phyloP scores from a whole-genome alignment of 129 eudicot genomes.

The carrot (Daucus carota) region DNA sequence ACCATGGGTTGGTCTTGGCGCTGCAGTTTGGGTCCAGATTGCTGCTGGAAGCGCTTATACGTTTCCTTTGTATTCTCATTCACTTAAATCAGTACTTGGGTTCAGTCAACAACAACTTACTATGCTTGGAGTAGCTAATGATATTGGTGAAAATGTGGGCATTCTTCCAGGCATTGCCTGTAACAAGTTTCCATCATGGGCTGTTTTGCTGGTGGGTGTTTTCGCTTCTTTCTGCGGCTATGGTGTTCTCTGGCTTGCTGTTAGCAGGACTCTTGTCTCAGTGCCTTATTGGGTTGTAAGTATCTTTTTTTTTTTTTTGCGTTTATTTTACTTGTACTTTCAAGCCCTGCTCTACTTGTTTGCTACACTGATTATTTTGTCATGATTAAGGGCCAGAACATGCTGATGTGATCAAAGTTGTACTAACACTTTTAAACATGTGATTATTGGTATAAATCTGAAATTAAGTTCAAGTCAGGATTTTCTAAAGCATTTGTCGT shows the following conservation, averaged over 20 bases:
- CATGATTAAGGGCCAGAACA: background rate
- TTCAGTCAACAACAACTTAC: slow-evolving; percentile 70
- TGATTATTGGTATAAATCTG: too few species aligned
- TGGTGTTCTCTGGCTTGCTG: slow-evolving; percentile 96
- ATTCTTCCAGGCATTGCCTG: slow-evolving; percentile 85
- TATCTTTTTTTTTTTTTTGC: background rate
- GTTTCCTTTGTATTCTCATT: slow-evolving; percentile 63
- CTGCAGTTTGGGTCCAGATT: slow-evolving; percentile 86
- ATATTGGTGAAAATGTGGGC: slow-evolving; percentile 84
- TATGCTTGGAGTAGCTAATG: slow-evolving; percentile 86
- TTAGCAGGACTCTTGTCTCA: slow-evolving; percentile 58
- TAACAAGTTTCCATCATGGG: slow-evolving; percentile 84
- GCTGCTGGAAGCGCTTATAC: slow-evolving; percentile 75
- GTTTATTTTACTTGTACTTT: background rate
- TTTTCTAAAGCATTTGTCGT: background rate
- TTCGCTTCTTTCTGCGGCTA: slow-evolving; percentile 57
- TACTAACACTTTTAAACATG: too few species aligned
- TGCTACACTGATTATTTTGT: background rate
- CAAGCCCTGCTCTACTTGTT: too few species aligned
- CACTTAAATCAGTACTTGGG: slow-evolving; percentile 68
- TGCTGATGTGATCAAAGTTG: too few species aligned
- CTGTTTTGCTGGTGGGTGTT: slow-evolving; percentile 65
- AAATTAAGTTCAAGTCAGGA: background rate
- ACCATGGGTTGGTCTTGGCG: slow-evolving; percentile 98
- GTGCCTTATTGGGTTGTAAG: slow-evolving; percentile 93